phyloP scores from a whole-genome alignment of 2,329 filamentous ascomycete genomes.

The Basipetospora chlamydospora region DNA sequence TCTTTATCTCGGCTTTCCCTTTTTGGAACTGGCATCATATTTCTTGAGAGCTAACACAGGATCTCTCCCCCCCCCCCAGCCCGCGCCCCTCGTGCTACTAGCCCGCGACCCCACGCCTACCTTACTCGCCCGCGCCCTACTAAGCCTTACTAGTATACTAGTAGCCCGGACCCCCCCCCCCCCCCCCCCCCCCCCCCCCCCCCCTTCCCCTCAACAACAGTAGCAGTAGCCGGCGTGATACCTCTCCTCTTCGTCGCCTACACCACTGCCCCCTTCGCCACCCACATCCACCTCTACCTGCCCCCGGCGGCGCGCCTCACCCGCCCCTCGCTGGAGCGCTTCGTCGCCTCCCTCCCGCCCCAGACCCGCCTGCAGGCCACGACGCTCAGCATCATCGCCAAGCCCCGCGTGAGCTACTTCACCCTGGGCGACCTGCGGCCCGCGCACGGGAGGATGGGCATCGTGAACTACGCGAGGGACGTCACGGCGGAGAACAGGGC shows the following conservation, averaged over 20 bases:
- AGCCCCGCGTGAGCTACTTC: conserved; percentile 33
- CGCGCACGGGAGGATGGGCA: conserved; percentile 18
- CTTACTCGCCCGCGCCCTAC: too few relatives aligned
- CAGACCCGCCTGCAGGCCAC: conserved; percentile 33
- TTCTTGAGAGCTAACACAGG: too few relatives aligned
- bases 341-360: conserved; percentile 30
- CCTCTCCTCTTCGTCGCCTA: conserved; percentile 52
- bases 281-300: conserved; percentile 54
- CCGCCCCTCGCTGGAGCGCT: conserved; percentile 37
- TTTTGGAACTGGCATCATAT: too few relatives aligned
- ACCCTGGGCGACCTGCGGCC: conserved; percentile 22
- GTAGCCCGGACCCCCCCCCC: too few relatives aligned
- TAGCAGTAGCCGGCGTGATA: conserved; percentile 43
- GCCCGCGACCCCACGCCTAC: too few relatives aligned
- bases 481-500: conserved; percentile 17
- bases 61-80: too few relatives aligned
- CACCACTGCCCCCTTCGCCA: conserved; percentile 55
- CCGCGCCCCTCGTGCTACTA: too few relatives aligned
- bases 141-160: too few relatives aligned
- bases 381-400: conserved; percentile 40
- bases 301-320: conserved; percentile 51
- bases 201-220: conserved; percentile 20
- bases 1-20: too few relatives aligned
- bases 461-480: conserved; percentile 26
- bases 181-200: too few relatives aligned